A percentile compares a stretch with the other conserved stretches of the same genome.
Evolutionary conservation across 2,329 filamentous ascomycete genomes (phyloP).

Genomic region (Nothophaeocryptopus gaeumannii): DNA sequence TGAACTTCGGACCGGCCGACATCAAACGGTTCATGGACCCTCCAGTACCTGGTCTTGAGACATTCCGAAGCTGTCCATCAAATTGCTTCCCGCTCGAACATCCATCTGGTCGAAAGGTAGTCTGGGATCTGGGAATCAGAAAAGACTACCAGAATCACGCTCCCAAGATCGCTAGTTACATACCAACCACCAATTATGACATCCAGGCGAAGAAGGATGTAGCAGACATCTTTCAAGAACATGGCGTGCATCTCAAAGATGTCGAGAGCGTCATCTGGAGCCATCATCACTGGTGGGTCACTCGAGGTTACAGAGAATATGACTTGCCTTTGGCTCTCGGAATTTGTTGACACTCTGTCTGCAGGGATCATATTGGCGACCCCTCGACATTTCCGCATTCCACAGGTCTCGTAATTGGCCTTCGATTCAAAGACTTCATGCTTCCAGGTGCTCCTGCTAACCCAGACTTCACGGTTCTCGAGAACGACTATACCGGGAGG

Average conservation of each 20-base stretch:
- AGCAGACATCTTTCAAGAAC: slow-evolving; percentile 33
- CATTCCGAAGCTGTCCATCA: slow-evolving; percentile 1
- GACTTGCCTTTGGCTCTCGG: no score
- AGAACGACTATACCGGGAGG: slow-evolving; percentile 23
- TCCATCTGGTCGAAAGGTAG: not conserved
- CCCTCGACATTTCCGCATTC: slow-evolving; percentile 45
- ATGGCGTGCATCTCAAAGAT: slow-evolving; percentile 28
- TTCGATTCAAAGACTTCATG: slow-evolving; percentile 47
- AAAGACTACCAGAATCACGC: slow-evolving; percentile 1
- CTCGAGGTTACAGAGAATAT: not conserved
- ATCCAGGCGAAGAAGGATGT: slow-evolving; percentile 26
- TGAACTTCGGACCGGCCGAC: slow-evolving; percentile 2
- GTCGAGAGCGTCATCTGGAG: slow-evolving; percentile 43
- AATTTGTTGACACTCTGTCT: slow-evolving; percentile 25
- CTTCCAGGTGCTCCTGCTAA: slow-evolving; percentile 47
- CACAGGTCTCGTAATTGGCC: slow-evolving; percentile 51
- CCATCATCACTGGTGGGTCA: slow-evolving; percentile 35
- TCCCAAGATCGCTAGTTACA: not conserved
- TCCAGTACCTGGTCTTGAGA: slow-evolving; percentile 2
- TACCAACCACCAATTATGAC: not conserved
- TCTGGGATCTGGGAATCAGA: slow-evolving; percentile 1
- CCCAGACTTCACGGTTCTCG: slow-evolving; percentile 2
- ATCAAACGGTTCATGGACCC: slow-evolving; percentile 5
- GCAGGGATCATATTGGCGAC: slow-evolving; percentile 51
- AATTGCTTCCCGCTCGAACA: slow-evolving; percentile 1